Evolutionary conservation across 2,329 filamentous ascomycete genomes (phyloP).

Genomic region (Ophiostoma perfectum): DNA sequence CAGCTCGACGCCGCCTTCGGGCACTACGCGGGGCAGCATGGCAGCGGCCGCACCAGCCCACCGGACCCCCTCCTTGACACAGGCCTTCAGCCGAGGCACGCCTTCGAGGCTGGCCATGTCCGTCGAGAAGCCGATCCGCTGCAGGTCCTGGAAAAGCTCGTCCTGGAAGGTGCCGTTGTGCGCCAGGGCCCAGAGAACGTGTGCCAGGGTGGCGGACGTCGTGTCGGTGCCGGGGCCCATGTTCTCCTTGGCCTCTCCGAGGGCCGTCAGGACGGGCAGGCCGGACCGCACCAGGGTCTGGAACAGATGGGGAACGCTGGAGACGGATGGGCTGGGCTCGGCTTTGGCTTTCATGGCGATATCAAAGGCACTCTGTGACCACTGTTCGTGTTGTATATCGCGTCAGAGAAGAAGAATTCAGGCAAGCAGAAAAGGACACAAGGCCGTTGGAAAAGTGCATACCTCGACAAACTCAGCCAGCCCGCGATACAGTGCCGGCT

Average conservation of each 20-base stretch:
- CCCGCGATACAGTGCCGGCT: background rate
- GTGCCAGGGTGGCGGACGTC: conserved; percentile 20
- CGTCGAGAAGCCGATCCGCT: conserved; percentile 16
- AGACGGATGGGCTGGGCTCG: background rate
- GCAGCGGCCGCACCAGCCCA: conserved; percentile 22
- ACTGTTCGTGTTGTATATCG: background rate
- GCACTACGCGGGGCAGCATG: conserved; percentile 23
- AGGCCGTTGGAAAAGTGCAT: background rate
- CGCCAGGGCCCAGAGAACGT: conserved; percentile 22
- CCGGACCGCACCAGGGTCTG: conserved; percentile 14
- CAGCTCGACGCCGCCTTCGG: conserved; percentile 19
- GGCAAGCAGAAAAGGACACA: background rate
- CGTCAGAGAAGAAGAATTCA: background rate
- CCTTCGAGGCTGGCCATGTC: conserved; percentile 22
- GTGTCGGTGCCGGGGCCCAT: conserved; percentile 24
- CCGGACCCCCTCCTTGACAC: conserved; percentile 23
- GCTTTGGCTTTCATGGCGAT: background rate
- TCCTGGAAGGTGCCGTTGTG: conserved; percentile 20
- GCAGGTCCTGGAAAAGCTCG: conserved; percentile 16
- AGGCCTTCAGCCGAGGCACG: conserved; percentile 18
- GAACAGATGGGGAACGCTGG: background rate
- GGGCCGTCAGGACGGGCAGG: conserved; percentile 16
- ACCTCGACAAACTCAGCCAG: background rate
- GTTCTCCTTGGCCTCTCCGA: conserved; percentile 23
- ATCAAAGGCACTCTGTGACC: background rate